Conservation (phyloP, 371 early-diverging fungal species). For the Circinella minor region DNA sequence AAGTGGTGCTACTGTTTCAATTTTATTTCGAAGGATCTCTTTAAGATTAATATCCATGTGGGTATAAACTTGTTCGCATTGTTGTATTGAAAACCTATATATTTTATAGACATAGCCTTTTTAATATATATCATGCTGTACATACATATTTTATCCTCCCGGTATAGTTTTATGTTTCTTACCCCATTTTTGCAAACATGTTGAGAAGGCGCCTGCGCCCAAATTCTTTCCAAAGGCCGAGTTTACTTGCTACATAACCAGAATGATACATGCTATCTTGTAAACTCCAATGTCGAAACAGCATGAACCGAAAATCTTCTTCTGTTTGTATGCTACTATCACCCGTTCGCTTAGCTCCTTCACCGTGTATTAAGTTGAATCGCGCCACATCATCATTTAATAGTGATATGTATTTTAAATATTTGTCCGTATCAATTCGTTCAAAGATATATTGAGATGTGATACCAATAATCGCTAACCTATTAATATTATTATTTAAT, state of each 20-base stretch:
- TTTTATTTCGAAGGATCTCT: conserved; percentile 61
- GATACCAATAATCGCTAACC: conserved; percentile 75
- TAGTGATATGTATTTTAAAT: conserved; percentile 51
- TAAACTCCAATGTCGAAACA: conserved; percentile 92
- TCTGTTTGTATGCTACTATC: conserved; percentile 38
- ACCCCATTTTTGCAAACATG: conserved; percentile 90
- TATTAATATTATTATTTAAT: conserved; percentile 14
- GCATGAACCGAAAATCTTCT: conserved; percentile 82
- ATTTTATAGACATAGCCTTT: no score
- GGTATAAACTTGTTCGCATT: conserved; percentile 72
- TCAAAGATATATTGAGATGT: conserved; percentile 75
- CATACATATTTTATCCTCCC: neutral
- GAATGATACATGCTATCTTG: conserved; percentile 88
- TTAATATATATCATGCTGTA: neutral
- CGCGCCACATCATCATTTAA: conserved; percentile 67
- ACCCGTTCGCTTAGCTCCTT: conserved; percentile 12
- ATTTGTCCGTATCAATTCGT: conserved; percentile 60
- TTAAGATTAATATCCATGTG: conserved; percentile 86
- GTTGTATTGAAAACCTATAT: conserved; percentile 67
- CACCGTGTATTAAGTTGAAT: conserved; percentile 38
- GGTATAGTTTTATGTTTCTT: conserved; percentile 9
- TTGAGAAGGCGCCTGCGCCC: conserved; percentile 79
- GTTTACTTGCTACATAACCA: conserved; percentile 79
- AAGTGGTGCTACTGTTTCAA: conserved; percentile 73
- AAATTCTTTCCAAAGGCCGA: conserved; percentile 86